phyloP scores from a whole-genome alignment of 1,284 basidiomycete genomes.

The Trichosporon sp. region DNA sequence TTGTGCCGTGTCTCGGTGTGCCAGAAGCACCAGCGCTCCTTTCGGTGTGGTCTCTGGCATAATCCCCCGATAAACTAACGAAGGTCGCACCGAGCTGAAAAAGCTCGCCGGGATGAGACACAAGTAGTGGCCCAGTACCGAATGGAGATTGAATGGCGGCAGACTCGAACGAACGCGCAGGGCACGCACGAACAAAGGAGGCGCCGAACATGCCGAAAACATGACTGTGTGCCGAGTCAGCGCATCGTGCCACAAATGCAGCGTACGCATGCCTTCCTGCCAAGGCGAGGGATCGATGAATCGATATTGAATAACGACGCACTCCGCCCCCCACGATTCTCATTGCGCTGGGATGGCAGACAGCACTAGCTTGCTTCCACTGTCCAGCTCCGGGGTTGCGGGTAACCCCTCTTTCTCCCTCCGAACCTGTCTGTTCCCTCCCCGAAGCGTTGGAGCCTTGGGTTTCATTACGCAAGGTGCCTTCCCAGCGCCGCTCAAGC shows the following conservation, averaged over 20 bases:
- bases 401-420: not conserved
- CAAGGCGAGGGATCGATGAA: not conserved
- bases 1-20: not conserved
- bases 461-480: slow-evolving; percentile 11
- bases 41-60: not conserved
- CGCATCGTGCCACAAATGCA: not conserved
- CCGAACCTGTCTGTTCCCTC: not conserved
- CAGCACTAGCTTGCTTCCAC: not conserved
- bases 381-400: not conserved
- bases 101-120: not conserved
- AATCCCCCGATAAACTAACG: not conserved
- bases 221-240: not conserved
- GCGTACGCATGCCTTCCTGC: not conserved
- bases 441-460: slow-evolving; percentile 7
- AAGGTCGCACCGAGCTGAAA: not conserved
- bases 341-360: not conserved
- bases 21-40: not conserved
- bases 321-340: not conserved
- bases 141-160: not conserved
- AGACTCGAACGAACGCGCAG: not conserved
- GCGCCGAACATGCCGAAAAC: not conserved
- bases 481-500: not conserved
- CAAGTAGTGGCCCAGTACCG: not conserved
- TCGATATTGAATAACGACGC: too few species aligned
- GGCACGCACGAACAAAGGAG: not conserved